A percentile compares a stretch with the other conserved stretches of the same genome.
phyloP scores from a whole-genome alignment of 352 stramenopile genomes.

The Thraustotheca clavata region DNA sequence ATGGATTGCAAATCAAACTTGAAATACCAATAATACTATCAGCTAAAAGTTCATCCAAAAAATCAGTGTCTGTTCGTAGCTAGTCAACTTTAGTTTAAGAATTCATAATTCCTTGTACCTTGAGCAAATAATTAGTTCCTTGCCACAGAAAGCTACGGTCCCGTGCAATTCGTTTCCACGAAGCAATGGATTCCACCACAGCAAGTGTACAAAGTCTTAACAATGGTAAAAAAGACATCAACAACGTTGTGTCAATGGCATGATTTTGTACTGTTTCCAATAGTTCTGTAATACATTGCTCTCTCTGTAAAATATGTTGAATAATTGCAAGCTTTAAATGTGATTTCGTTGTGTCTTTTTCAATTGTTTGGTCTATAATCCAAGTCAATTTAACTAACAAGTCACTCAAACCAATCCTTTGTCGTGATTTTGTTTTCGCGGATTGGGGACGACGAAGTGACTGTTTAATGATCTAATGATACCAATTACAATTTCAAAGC shows the following conservation, averaged over 20 bases:
- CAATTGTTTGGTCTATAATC: too few species aligned
- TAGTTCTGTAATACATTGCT: conserved; percentile 11
- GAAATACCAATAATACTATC: neutral
- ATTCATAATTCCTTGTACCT: neutral
- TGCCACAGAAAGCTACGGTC: conserved; percentile 10
- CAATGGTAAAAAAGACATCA: neutral
- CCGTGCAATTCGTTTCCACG: neutral
- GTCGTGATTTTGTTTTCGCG: too few species aligned
- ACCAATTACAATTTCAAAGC: too few species aligned
- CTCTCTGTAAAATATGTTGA: conserved; percentile 13
- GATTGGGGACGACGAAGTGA: neutral
- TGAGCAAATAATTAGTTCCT: conserved; percentile 12
- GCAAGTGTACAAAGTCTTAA: conserved; percentile 9
- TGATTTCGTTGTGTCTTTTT: neutral
- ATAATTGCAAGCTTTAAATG: conserved; percentile 11
- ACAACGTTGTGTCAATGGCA: neutral
- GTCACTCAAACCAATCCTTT: too few species aligned
- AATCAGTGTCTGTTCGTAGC: conserved; percentile 6
- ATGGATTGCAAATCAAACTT: conserved; percentile 4
- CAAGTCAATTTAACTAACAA: too few species aligned
- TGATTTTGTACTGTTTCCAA: neutral
- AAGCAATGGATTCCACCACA: conserved; percentile 9
- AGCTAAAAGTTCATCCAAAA: conserved; percentile 2
- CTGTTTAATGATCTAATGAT: neutral
- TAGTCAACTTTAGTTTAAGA: neutral